Evolutionary conservation across 768 basidiomycete species (phyloP), one percentile per base, ranked within the genome.

Genomic region (Multifurca ochricompacta): DNA sequence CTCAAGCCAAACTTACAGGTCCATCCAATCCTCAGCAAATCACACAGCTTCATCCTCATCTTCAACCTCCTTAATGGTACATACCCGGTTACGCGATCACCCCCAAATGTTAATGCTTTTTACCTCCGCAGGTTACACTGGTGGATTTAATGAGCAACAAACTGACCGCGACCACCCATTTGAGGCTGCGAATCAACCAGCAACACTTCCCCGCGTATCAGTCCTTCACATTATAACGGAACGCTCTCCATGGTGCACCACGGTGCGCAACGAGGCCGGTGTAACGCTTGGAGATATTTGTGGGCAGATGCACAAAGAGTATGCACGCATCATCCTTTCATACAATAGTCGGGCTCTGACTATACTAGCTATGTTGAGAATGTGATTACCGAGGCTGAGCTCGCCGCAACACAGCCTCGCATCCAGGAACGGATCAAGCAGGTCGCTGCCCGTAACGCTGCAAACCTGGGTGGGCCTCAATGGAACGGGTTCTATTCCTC

Each of bases 221-320:
- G 68, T 68, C 40, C 54, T 73, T 31, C 67, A 68, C 48, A 59
- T 73, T 35, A 67, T 72, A 51, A 68, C 69, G 18, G 73, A 75
- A 42, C 70, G 75, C 39, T 83, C 78, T 40, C 89, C 90, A 1
- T 91, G 89, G 89, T 86, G 85, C 65, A 86, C 84, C 6, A 80
- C 80, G 52, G 75, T 87, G 46, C 80, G 75, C 67, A 90, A 84
- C 63, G 79, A 82, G 14, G 68, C 71, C 0, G 89, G 89, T 0
- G 86, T 92, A 16, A 90, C 87, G 2, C 75, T 87, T 58, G 77
- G 76, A 16, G 87, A 92, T 64, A 75, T 91, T n/a, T 86, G 82
- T 62, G 72, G 74, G 4, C 68, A 75, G n/a, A 69, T 91, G 41
- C 87, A 79, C 74, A 82, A 81, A 67, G 88, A 91, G 90, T 91